Conservation (phyloP, 2,329 filamentous ascomycete species). For the Cercospora zeae-maydis region DNA sequence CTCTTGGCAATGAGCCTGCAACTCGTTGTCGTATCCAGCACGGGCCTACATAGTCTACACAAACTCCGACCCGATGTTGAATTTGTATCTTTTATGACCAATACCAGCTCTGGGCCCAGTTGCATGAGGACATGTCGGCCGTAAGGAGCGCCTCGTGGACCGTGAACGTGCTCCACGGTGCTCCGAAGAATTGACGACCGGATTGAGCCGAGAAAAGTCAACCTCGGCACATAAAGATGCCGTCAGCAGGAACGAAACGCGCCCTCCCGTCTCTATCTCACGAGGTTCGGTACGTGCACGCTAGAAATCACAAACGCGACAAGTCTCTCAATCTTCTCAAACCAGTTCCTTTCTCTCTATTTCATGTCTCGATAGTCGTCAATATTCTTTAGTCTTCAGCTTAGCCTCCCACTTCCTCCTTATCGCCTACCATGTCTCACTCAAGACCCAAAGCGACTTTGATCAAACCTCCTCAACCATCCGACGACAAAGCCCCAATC, state of each 20-base stretch:
- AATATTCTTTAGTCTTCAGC: not conserved
- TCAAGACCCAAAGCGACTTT: constrained; percentile 44
- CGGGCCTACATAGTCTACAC: not conserved
- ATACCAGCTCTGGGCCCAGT: not conserved
- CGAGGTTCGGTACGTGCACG: not conserved
- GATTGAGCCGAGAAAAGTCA: not conserved
- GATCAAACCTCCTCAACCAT: constrained; percentile 69
- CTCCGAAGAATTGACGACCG: not conserved
- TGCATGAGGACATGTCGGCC: not conserved
- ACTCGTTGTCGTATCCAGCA: not conserved
- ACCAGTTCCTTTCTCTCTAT: not conserved
- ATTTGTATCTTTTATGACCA: not conserved
- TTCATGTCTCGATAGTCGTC: not conserved
- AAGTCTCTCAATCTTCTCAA: not conserved
- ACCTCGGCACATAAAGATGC: constrained; percentile 1
- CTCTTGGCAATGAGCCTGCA: not conserved
- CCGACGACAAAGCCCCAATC: constrained; percentile 71
- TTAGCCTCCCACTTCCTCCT: not conserved
- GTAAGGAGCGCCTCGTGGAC: not conserved
- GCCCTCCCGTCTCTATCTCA: not conserved
- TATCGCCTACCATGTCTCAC: constrained; percentile 8
- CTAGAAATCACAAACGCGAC: not conserved
- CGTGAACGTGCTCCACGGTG: not conserved
- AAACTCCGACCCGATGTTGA: not conserved
- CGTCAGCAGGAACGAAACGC: not conserved